Evolutionary conservation across 1,284 basidiomycete genomes (phyloP).

Genomic region (Sanghuangporus sanghuang): DNA sequence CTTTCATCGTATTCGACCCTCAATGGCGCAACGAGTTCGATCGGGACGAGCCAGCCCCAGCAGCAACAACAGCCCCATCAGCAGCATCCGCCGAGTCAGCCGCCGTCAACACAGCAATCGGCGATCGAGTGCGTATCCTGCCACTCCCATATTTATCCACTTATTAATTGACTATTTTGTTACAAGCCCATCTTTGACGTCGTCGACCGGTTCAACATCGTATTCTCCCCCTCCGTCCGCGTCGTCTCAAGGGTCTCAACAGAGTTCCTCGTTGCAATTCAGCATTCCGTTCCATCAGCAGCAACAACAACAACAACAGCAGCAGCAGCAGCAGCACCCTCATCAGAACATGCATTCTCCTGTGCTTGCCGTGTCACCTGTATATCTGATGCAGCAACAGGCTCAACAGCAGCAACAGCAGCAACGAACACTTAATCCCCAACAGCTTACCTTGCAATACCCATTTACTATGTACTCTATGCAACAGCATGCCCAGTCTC

Average conservation of each 20-base stretch:
- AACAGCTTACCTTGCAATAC: conserved; percentile 26
- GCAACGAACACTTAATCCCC: conserved; percentile 28
- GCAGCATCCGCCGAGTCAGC: conserved; percentile 24
- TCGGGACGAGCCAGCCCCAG: conserved; percentile 23
- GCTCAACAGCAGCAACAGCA: conserved; percentile 33
- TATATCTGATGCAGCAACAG: conserved; percentile 30
- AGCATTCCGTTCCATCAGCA: conserved; percentile 23
- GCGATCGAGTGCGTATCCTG: conserved; percentile 11
- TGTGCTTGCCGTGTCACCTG: conserved; percentile 25
- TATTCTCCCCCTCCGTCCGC: conserved; percentile 13
- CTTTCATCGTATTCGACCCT: conserved; percentile 69
- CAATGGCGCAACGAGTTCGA: conserved; percentile 58
- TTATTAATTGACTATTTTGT: not conserved
- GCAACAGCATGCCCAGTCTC: not conserved
- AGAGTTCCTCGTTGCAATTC: conserved; percentile 24
- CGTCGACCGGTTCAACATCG: conserved; percentile 3
- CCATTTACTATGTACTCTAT: not conserved
- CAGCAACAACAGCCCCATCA: conserved; percentile 20
- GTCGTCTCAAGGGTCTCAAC: not conserved
- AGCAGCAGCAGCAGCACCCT: conserved; percentile 27
- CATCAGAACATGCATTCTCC: conserved; percentile 25
- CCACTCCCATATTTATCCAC: not conserved
- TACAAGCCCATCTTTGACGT: conserved; percentile 11
- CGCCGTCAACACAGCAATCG: conserved; percentile 29
- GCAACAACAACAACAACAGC: conserved; percentile 27